Percentiles rank a stretch among this genome's conserved stretches.
Evolutionary conservation across 257 asterid genomes (phyloP).

Genomic region (Solanum boliviense): DNA sequence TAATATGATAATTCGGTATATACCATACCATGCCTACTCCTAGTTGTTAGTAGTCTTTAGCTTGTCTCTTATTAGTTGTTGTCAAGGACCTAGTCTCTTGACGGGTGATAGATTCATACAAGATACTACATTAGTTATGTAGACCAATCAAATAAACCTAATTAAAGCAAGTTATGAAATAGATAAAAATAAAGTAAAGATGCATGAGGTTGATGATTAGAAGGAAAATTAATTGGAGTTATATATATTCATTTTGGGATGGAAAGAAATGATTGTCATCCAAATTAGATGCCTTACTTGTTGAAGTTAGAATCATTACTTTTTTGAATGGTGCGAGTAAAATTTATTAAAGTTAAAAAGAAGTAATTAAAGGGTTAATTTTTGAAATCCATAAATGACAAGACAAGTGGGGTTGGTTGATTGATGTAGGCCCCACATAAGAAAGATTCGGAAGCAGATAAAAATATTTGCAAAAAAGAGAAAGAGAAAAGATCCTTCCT

Average conservation of each 20-base stretch:
- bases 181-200: too few species aligned
- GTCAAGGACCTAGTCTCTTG: background rate
- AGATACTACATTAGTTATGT: too few species aligned
- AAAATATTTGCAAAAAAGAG: background rate
- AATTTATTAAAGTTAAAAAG: background rate
- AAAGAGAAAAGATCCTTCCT: background rate
- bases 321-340: background rate
- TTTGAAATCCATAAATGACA: background rate
- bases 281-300: background rate
- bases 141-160: background rate
- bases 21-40: too few species aligned
- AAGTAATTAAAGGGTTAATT: background rate
- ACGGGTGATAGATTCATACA: background rate
- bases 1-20: too few species aligned
- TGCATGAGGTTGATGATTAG: background rate
- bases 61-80: background rate
- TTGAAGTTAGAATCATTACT: background rate
- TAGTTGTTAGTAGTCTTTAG: too few species aligned
- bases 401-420: background rate
- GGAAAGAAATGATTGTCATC: background rate
- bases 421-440: background rate
- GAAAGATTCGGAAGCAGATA: background rate
- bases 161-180: too few species aligned
- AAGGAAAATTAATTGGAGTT: background rate
- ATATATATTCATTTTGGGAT: background rate